These are phyloP conservation scores for Neurospora sp. DNA, from an alignment of 495 filamentous ascomycete species.

Conservation along the genomic window DNA sequence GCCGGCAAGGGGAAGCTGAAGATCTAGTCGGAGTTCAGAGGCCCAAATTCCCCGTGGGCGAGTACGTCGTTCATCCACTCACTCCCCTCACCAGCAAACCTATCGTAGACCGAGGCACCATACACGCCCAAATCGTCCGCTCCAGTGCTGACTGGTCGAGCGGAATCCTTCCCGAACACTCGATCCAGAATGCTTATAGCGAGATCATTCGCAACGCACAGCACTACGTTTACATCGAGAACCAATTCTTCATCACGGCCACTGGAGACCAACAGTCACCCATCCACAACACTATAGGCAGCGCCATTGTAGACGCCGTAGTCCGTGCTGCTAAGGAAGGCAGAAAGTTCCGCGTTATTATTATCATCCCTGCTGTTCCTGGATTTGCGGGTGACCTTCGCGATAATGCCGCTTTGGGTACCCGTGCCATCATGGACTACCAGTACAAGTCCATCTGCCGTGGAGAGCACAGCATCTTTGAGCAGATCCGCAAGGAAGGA, in stretches of 20 bases:
- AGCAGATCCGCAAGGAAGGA: constrained; percentile 63
- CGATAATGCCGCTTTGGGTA: constrained; percentile 71
- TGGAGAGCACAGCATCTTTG: constrained; percentile 82
- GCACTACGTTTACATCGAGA: constrained; percentile 95
- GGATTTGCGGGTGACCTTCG: constrained; percentile 89
- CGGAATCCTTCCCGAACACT: constrained; percentile 79
- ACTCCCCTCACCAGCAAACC: constrained; percentile 44
- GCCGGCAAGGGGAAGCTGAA: constrained; percentile 70
- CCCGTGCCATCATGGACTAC: constrained; percentile 95
- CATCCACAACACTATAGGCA: constrained; percentile 78
- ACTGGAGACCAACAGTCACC: constrained; percentile 80
- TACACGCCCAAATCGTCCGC: constrained; percentile 74
- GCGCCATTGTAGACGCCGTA: constrained; percentile 81
- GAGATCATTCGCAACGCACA: constrained; percentile 75
- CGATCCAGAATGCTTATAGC: constrained; percentile 85
- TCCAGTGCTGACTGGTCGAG: constrained; percentile 94
- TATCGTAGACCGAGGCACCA: constrained; percentile 48
- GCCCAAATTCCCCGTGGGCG: constrained; percentile 75
- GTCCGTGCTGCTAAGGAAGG: constrained; percentile 71
- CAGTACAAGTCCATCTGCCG: constrained; percentile 93
- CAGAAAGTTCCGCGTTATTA: constrained; percentile 84
- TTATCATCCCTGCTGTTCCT: constrained; percentile 81
- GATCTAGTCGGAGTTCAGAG: constrained; percentile 79
- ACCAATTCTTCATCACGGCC: constrained; percentile 96
- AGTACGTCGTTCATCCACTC: constrained; percentile 75